Evolutionary conservation across 768 basidiomycete genomes (phyloP), one percentile per base, ranked within the genome.

Genomic region (Hortiboletus campestris): DNA sequence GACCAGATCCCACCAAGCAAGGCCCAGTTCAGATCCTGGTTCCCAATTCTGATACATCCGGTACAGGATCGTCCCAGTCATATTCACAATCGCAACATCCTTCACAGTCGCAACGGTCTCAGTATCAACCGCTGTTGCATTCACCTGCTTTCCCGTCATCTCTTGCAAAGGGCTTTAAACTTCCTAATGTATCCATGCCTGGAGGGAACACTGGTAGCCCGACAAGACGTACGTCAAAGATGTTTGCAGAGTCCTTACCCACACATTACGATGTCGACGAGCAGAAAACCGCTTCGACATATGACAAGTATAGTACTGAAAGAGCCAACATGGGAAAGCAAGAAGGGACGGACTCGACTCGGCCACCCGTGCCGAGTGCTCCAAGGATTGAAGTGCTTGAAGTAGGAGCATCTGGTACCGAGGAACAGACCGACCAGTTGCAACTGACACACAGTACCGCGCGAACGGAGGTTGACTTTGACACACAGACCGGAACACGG

Each of bases 41-140:
- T 9, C 82, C 83, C 4, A 80, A 83, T 61, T 83, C 83, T 11
- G 83, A 85, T 59, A 75, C 77, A 2, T 84, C 81, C 2, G 71
- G 64, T 34, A 66, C 68, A 11, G 69, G 68, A 32, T 75, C 73
- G 3, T 75, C 75, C 49, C 67, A 63, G 19, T 35, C 62, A 60
- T 64, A 68, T 34, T 65, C 67, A 13, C 73, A 74, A 39, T 62
- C 64, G 4, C 70, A 65, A 31, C 42, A 28, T 20, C 55, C 51
- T 29, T 58, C 62, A n/a, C 60, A 63, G 11, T 73, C 74, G 4
- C 75, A 74, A 50, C 73, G 73, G 34, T 56, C 63, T 19, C 66
- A 68, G 36, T 22, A 46, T 29, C 62, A 56, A 19, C 42, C 50
- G 12, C 43, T 49, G 44, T 49, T 55, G 4, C 55, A 56, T 51